phyloP scores from a whole-genome alignment of 2,329 filamentous ascomycete species.

The Fusarium nisikadoi region DNA sequence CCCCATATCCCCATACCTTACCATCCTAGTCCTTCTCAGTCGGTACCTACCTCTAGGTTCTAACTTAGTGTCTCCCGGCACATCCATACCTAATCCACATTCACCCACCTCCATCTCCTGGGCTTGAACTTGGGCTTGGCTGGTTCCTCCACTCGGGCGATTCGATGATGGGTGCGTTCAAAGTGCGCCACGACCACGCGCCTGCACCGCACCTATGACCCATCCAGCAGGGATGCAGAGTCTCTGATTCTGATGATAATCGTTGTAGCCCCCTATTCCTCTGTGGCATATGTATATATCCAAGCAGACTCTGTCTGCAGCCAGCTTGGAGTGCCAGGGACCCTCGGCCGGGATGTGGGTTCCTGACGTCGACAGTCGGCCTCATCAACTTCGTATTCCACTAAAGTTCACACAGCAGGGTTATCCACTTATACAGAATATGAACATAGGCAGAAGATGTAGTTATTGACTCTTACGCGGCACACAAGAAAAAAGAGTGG shows the following conservation, averaged over 20 bases:
- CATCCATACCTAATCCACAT: background rate
- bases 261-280: conserved; percentile 16
- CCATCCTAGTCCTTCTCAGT: background rate
- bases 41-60: background rate
- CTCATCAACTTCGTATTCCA: background rate
- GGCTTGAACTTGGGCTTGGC: background rate
- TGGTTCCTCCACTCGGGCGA: conserved; percentile 24
- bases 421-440: background rate
- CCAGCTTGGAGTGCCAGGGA: background rate
- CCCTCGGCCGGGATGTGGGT: conserved; percentile 1
- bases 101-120: conserved; percentile 1
- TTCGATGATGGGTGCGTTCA: conserved; percentile 26
- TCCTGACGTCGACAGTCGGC: background rate
- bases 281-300: background rate
- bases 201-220: conserved; percentile 9
- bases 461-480: conserved; percentile 26
- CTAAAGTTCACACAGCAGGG: too few species aligned
- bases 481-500: conserved; percentile 9
- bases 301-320: background rate
- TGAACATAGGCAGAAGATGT: background rate
- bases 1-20: conserved; percentile 1
- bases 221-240: conserved; percentile 4
- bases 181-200: conserved; percentile 35
- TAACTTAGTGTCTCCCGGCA: conserved; percentile 4
- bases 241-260: background rate